Conservation (phyloP, 2,329 filamentous ascomycete species). For the Ilyonectria mors-panacis region DNA sequence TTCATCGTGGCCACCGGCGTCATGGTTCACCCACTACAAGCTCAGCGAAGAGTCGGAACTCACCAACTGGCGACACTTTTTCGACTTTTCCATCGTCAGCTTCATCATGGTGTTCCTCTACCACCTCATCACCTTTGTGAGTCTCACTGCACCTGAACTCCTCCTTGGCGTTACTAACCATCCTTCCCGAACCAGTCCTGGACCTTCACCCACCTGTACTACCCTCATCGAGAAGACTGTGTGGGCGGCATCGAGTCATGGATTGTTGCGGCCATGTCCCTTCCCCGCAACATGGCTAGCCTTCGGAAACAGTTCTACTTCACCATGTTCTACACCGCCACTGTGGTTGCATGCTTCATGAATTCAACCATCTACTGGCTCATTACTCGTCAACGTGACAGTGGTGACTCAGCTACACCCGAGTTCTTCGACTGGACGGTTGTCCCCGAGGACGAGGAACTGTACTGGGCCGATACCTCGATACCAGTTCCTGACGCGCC, state of each 20-base stretch:
- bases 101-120: slow-evolving; percentile 61
- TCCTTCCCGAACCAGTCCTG: slow-evolving; percentile 56
- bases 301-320: slow-evolving; percentile 63
- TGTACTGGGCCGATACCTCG: slow-evolving; percentile 27
- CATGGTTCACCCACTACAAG: slow-evolving; percentile 64
- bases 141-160: slow-evolving; percentile 38
- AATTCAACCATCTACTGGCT: slow-evolving; percentile 68
- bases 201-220: slow-evolving; percentile 68
- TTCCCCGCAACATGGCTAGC: slow-evolving; percentile 59
- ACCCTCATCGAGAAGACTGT: slow-evolving; percentile 58
- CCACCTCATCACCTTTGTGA: slow-evolving; percentile 63
- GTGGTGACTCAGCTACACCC: slow-evolving; percentile 29
- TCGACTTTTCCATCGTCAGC: slow-evolving; percentile 65
- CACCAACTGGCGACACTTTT: slow-evolving; percentile 60
- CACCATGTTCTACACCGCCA: slow-evolving; percentile 65
- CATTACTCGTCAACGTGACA: slow-evolving; percentile 53
- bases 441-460: slow-evolving; percentile 25
- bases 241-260: slow-evolving; percentile 55
- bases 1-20: slow-evolving; percentile 60
- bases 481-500: slow-evolving; percentile 37
- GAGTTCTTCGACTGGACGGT: slow-evolving; percentile 6
- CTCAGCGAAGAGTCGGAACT: slow-evolving; percentile 57
- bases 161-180: background rate
- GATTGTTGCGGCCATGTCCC: slow-evolving; percentile 60
- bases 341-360: slow-evolving; percentile 64